Conservation (phyloP, 2,329 filamentous ascomycete genomes). For the Escovopsis weberi region DNA sequence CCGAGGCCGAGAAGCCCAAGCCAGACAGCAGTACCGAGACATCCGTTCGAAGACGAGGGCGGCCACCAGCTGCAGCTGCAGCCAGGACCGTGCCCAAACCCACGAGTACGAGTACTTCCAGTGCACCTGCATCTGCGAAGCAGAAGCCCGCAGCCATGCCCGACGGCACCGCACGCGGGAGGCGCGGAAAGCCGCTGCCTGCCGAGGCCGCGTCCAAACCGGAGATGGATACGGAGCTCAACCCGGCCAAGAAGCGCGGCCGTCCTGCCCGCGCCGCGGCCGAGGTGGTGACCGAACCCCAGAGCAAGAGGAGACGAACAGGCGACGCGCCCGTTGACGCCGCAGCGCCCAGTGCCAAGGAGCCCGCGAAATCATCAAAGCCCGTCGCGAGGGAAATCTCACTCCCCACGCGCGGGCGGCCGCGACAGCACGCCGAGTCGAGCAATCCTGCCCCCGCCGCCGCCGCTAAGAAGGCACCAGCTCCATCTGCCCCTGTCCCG, state of each 20-base stretch:
- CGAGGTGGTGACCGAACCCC: not conserved
- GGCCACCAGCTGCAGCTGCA: not conserved
- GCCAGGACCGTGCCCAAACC: not conserved
- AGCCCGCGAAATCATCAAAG: too few species aligned
- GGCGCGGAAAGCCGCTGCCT: too few species aligned
- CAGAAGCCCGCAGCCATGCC: too few species aligned
- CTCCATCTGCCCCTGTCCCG: not conserved
- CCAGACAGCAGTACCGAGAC: not conserved
- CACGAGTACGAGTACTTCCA: not conserved
- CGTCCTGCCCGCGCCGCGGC: not conserved
- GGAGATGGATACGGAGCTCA: too few species aligned
- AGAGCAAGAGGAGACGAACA: slow-evolving; percentile 2
- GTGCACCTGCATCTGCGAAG: too few species aligned
- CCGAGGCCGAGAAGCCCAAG: not conserved
- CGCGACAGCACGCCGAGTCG: too few species aligned
- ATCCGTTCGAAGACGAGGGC: not conserved
- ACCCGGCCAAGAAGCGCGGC: not conserved
- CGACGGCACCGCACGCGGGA: too few species aligned
- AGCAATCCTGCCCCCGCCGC: too few species aligned
- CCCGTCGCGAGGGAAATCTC: not conserved
- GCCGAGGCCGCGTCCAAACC: too few species aligned
- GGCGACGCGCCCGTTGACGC: not conserved
- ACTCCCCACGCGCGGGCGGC: not conserved
- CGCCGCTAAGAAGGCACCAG: not conserved
- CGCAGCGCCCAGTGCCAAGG: too few species aligned